phyloP scores from a whole-genome alignment of 306 rosid genomes.

The Acacia melanoxylon region DNA sequence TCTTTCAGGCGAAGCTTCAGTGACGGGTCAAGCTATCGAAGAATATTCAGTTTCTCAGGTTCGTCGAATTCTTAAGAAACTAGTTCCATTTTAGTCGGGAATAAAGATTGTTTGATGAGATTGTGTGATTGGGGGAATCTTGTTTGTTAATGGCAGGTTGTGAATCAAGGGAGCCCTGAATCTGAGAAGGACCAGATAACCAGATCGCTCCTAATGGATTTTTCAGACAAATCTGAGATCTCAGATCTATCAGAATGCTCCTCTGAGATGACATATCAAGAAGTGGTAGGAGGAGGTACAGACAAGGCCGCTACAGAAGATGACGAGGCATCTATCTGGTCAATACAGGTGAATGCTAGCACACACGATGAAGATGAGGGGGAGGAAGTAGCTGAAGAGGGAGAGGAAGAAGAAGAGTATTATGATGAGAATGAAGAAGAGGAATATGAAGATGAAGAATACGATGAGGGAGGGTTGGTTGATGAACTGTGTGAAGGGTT shows the following conservation, averaged over 20 bases:
- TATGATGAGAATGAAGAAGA: constrained; percentile 33
- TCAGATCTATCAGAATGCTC: constrained; percentile 48
- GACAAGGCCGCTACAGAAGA: constrained; percentile 52
- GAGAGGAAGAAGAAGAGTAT: constrained; percentile 32
- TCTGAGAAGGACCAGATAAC: constrained; percentile 60
- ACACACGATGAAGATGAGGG: constrained; percentile 58
- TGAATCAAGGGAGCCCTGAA: constrained; percentile 46
- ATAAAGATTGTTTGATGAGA: background rate
- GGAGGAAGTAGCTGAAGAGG: constrained; percentile 41
- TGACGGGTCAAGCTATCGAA: constrained; percentile 46
- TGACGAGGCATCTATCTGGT: constrained; percentile 83
- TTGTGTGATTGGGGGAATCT: background rate
- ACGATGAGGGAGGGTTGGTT: constrained; percentile 36
- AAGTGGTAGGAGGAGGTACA: constrained; percentile 15
- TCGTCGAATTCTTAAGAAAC: background rate
- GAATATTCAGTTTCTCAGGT: constrained; percentile 71
- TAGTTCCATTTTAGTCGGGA: background rate
- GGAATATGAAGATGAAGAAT: background rate
- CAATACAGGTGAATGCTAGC: constrained; percentile 84
- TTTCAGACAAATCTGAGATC: constrained; percentile 72
- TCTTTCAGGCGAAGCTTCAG: constrained; percentile 32
- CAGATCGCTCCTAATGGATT: constrained; percentile 72
- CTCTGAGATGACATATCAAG: constrained; percentile 52
- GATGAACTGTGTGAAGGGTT: constrained; percentile 75
- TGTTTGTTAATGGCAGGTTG: constrained; percentile 35